Percentiles rank a stretch among this genome's conserved stretches.
Conservation (phyloP, 1,139 yeast species). For the Magnusiomyces sp. region DNA sequence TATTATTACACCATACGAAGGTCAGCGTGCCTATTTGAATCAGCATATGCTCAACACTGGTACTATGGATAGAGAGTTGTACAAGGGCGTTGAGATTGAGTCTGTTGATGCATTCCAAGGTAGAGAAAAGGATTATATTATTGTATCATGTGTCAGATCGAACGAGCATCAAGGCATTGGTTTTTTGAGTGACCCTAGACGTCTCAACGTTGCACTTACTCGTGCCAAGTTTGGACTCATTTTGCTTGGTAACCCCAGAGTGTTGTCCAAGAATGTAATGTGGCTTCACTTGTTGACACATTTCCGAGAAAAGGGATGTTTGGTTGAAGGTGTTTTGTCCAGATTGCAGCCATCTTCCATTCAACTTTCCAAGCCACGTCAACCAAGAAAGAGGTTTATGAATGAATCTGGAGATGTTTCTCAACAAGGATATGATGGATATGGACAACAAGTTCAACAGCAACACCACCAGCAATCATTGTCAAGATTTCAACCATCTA, state of each 20-base stretch:
- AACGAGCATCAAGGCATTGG: constrained; percentile 80
- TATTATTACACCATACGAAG: constrained; percentile 90
- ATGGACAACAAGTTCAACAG: background rate
- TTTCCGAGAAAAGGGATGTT: constrained; percentile 75
- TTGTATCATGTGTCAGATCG: constrained; percentile 85
- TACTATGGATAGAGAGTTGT: constrained; percentile 51
- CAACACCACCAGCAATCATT: no score
- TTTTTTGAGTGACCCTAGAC: constrained; percentile 79
- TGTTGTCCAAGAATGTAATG: constrained; percentile 58
- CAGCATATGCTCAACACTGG: constrained; percentile 76
- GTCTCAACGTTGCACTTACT: constrained; percentile 87
- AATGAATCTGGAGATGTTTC: no score
- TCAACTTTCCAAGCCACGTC: constrained; percentile 28
- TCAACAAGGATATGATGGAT: background rate
- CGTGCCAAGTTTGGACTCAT: constrained; percentile 83
- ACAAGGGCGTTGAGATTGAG: constrained; percentile 73
- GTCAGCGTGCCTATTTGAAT: constrained; percentile 76
- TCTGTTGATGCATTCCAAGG: constrained; percentile 97
- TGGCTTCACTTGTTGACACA: constrained; percentile 78
- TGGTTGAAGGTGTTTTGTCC: constrained; percentile 88
- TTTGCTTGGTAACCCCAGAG: constrained; percentile 76
- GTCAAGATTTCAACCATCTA: no score
- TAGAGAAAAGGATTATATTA: constrained; percentile 84
- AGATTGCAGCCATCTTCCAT: constrained; percentile 67
- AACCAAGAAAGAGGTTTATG: constrained; percentile 13